These are phyloP conservation scores for Tolypocladium nubicola DNA, from an alignment of 2,329 filamentous ascomycete genomes.

Conservation along the genomic window DNA sequence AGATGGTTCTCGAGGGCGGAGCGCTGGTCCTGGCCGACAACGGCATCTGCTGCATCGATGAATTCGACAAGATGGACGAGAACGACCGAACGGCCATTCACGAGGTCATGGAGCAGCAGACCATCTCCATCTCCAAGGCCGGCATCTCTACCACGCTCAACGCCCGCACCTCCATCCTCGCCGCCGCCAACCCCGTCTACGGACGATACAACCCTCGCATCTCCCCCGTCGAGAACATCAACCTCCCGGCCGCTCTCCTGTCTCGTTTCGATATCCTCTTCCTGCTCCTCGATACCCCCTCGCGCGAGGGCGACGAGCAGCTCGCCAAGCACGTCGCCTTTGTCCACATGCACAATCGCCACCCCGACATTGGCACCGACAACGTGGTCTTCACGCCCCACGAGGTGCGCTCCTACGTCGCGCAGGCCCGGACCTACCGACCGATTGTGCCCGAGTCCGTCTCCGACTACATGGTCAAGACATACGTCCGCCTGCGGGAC, in stretches of 20 bases:
- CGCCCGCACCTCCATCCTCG: slow-evolving; percentile 88
- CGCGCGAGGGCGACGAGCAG: slow-evolving; percentile 81
- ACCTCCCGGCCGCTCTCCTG: slow-evolving; percentile 90
- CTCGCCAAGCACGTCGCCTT: slow-evolving; percentile 91
- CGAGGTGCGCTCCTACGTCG: slow-evolving; percentile 93
- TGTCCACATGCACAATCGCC: slow-evolving; percentile 93
- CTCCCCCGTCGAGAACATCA: slow-evolving; percentile 97
- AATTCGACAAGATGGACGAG: slow-evolving; percentile 87
- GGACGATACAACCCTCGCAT: slow-evolving; percentile 96
- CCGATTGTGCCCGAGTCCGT: slow-evolving; percentile 76
- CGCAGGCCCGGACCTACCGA: slow-evolving; percentile 80
- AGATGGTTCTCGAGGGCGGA: slow-evolving; percentile 75
- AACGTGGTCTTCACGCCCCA: slow-evolving; percentile 76
- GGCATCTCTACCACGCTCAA: slow-evolving; percentile 72
- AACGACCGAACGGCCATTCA: slow-evolving; percentile 73
- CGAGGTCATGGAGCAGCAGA: slow-evolving; percentile 85
- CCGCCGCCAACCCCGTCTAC: slow-evolving; percentile 93
- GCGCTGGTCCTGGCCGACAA: slow-evolving; percentile 73
- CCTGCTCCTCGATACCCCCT: slow-evolving; percentile 89
- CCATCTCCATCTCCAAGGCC: slow-evolving; percentile 72
- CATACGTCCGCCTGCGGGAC: slow-evolving; percentile 89
- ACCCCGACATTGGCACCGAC: slow-evolving; percentile 60
- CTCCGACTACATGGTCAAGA: slow-evolving; percentile 93
- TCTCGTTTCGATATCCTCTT: slow-evolving; percentile 97
- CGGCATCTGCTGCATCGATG: slow-evolving; percentile 77